A percentile compares a stretch with the other conserved stretches of the same genome.
Conservation (phyloP, 2,329 filamentous ascomycete genomes). For the Albophoma yamanashiensis region DNA sequence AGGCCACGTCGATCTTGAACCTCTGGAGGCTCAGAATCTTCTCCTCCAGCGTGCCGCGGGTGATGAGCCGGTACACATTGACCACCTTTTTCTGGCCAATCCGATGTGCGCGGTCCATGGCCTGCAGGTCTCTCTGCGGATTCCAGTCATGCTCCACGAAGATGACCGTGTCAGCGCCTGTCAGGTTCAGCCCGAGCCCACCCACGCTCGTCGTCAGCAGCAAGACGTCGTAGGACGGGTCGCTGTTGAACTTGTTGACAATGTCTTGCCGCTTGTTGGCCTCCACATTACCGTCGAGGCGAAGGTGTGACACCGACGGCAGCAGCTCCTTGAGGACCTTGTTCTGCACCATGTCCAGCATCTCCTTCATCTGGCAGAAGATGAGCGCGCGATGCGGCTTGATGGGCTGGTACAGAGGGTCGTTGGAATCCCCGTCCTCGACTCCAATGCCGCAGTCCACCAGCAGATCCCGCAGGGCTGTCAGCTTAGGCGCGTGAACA, state of each 20-base stretch:
- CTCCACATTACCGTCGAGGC: slow-evolving; percentile 90
- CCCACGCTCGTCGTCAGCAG: slow-evolving; percentile 92
- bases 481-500: slow-evolving; percentile 83
- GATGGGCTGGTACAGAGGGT: slow-evolving; percentile 66
- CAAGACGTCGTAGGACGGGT: slow-evolving; percentile 90
- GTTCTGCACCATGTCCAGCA: slow-evolving; percentile 97
- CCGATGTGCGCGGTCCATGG: slow-evolving; percentile 96
- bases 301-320: slow-evolving; percentile 85
- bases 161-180: slow-evolving; percentile 95
- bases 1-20: slow-evolving; percentile 98
- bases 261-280: slow-evolving; percentile 92
- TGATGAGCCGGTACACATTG: slow-evolving; percentile 96
- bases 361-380: slow-evolving; percentile 99
- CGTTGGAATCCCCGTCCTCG: slow-evolving; percentile 49
- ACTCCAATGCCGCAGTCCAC: slow-evolving; percentile 96
- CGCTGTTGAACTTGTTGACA: slow-evolving; percentile 97
- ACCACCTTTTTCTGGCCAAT: slow-evolving; percentile 99
- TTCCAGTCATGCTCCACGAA: slow-evolving; percentile 99
- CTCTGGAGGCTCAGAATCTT: slow-evolving; percentile 97
- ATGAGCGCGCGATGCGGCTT: slow-evolving; percentile 92
- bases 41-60: slow-evolving; percentile 89
- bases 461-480: slow-evolving; percentile 80
- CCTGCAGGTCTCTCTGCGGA: slow-evolving; percentile 94
- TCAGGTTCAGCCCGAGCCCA: slow-evolving; percentile 87
- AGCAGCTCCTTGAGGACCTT: slow-evolving; percentile 84